Percentiles rank a stretch among this genome's conserved stretches.
Evolutionary conservation across 1,139 yeast genomes (phyloP).

Genomic region (Suhomyces kunorum): DNA sequence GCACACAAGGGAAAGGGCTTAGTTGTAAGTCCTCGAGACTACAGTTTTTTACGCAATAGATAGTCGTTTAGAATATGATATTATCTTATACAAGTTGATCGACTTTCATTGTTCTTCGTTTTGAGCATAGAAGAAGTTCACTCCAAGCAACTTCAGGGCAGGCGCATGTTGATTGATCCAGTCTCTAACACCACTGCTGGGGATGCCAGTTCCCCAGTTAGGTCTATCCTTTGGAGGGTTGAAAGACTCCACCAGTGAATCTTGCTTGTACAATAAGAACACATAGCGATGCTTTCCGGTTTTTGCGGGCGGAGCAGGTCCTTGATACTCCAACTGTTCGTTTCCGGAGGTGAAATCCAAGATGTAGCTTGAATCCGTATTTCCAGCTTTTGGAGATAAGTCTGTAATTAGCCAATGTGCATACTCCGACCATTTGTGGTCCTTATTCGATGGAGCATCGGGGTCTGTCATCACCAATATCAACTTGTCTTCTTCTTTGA

Average conservation of each 20-base stretch:
- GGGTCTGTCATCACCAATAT: slow-evolving; percentile 86
- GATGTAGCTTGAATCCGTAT: slow-evolving; percentile 32
- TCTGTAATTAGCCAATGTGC: slow-evolving; percentile 76
- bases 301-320: slow-evolving; percentile 83
- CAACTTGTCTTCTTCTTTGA: slow-evolving; percentile 54
- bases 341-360: slow-evolving; percentile 43
- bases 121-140: slow-evolving; percentile 80
- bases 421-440: slow-evolving; percentile 86
- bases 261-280: slow-evolving; percentile 70
- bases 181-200: slow-evolving; percentile 73
- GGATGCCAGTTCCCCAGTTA: slow-evolving; percentile 81
- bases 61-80: not conserved
- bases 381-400: slow-evolving; percentile 46
- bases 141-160: slow-evolving; percentile 62
- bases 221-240: slow-evolving; percentile 61
- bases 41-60: slow-evolving; percentile 29
- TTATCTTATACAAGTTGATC: not conserved
- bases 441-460: slow-evolving; percentile 84
- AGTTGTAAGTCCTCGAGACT: slow-evolving; percentile 79
- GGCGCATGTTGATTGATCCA: slow-evolving; percentile 68
- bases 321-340: slow-evolving; percentile 52
- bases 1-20: slow-evolving; percentile 92
- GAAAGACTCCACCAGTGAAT: slow-evolving; percentile 34
- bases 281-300: slow-evolving; percentile 86
- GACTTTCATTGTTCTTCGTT: slow-evolving; percentile 36